Evolutionary conservation across 495 filamentous ascomycete species (phyloP).

Genomic region (Polyplosphaeria fusca): DNA sequence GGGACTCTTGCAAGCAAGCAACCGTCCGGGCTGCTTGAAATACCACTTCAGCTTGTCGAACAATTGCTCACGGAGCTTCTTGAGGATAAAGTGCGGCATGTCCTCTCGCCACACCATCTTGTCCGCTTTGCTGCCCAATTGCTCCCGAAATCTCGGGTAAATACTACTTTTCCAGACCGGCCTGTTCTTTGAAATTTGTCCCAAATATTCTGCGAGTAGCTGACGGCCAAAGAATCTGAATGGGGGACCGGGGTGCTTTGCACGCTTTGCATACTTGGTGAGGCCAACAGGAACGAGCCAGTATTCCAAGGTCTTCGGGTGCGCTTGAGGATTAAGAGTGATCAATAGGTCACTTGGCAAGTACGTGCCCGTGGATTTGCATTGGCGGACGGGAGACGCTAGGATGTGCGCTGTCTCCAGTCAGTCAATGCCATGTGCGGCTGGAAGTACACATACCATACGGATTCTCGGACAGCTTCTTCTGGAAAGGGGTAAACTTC

Average conservation of each 20-base stretch:
- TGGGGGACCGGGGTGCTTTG: slow-evolving; percentile 11
- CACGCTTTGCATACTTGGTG: not conserved
- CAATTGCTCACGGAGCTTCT: slow-evolving; percentile 50
- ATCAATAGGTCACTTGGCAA: slow-evolving; percentile 65
- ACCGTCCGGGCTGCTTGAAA: not conserved
- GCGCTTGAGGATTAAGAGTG: slow-evolving; percentile 55
- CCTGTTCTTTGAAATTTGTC: slow-evolving; percentile 4
- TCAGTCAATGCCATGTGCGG: slow-evolving; percentile 22
- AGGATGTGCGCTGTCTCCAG: slow-evolving; percentile 57
- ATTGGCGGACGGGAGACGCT: slow-evolving; percentile 62
- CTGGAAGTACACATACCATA: slow-evolving; percentile 52
- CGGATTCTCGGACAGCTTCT: slow-evolving; percentile 54
- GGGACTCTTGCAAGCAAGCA: slow-evolving; percentile 10
- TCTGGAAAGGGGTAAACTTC: slow-evolving; percentile 47
- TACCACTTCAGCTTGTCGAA: slow-evolving; percentile 21
- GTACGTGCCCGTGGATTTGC: slow-evolving; percentile 51
- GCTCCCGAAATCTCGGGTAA: slow-evolving; percentile 44
- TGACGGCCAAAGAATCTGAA: slow-evolving; percentile 5
- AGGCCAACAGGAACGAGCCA: slow-evolving; percentile 57
- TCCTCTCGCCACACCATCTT: slow-evolving; percentile 61
- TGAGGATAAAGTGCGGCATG: slow-evolving; percentile 61
- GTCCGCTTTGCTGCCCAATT: slow-evolving; percentile 36
- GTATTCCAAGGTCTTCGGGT: slow-evolving; percentile 53
- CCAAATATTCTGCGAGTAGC: slow-evolving; percentile 2
- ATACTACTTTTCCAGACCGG: slow-evolving; percentile 25